Base-by-base conservation (phyloP, 306 rosid genomes). In the Fragaria ananassa region DNA sequence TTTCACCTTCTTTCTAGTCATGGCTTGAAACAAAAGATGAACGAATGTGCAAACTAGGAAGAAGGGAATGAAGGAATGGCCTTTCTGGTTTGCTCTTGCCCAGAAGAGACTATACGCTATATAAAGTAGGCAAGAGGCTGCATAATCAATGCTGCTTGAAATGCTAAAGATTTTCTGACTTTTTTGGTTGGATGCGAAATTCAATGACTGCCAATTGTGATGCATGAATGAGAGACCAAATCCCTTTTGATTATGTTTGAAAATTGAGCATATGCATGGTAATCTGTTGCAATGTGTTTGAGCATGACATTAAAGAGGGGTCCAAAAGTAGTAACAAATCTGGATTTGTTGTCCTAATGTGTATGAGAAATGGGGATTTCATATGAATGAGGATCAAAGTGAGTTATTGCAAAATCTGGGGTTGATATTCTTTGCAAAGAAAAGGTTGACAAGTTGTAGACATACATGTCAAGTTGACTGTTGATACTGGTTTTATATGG, bases 1-100 rank as follows among this genome's bases (percentile, higher is more conserved):
- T 6, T 83, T 87, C 72, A 83, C 90, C 81, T 85, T 91, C 79
- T 77, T 83, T 71, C 92, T 83, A 0, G 91, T 79, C 97, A 88
- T 92, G 57, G 49, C 19, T 63, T 2, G 68, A 61, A 61, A 29
- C 1, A 60, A 60, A 27, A 67, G 53, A 17, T 2, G 49, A 23
- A 27, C 41, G 10, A 21, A 31, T 63, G 68, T 29, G 47, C 12
- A 73, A 49, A 56, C 46, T 1, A 15, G 2, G 31, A 53, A 66
- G 25, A 76, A 78, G 39, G 35, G 10, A 18, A 1, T 70, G 25
- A 37, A 10, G 31, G 61, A 47, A 57, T 39, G 29, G 21, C 14
- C 41, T 37, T 11, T 72, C 37, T 70, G 75, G 75, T 57, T 12
- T 57, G 13, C 10, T 67, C 29, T 67, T 39, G 23, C 45, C 35